phyloP scores from a whole-genome alignment of 108 stramenopile species.

The Mayamaea pseudoterrestris region DNA sequence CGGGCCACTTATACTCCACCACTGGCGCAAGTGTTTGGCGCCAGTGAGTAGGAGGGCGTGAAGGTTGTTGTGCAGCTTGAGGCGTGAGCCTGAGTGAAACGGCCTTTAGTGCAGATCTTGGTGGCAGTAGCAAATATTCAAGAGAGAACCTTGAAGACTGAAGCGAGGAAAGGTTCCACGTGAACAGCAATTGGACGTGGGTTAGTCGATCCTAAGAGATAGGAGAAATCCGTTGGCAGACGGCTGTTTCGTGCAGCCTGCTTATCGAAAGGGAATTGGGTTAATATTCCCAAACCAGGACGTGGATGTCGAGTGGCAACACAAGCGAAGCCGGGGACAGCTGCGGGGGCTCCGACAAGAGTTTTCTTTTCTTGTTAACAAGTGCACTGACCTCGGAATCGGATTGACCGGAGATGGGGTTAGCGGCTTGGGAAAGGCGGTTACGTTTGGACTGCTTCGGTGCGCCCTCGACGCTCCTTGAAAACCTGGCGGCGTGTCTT shows the following conservation, averaged over 20 bases:
- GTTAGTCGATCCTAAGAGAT: constrained; percentile 88
- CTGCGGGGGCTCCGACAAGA: constrained; percentile 79
- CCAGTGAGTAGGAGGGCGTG: constrained; percentile 84
- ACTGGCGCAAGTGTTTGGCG: constrained; percentile 44
- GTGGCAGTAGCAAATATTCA: constrained; percentile 96
- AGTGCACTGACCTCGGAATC: constrained; percentile 82
- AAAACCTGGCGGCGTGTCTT: constrained; percentile 81
- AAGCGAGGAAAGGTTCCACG: constrained; percentile 85
- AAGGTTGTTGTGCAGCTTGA: constrained; percentile 72
- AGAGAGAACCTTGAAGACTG: constrained; percentile 90
- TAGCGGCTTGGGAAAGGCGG: constrained; percentile 74
- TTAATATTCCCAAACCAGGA: constrained; percentile 92
- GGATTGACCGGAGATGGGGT: constrained; percentile 84
- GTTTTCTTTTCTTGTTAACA: constrained; percentile 92
- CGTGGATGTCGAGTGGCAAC: constrained; percentile 88
- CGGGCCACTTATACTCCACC: constrained; percentile 83
- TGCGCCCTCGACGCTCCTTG: constrained; percentile 79
- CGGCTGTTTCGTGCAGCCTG: constrained; percentile 63
- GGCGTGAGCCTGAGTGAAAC: constrained; percentile 89
- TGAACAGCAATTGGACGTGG: constrained; percentile 87
- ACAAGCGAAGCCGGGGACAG: constrained; percentile 82
- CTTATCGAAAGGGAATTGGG: constrained; percentile 87
- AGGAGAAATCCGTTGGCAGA: constrained; percentile 83
- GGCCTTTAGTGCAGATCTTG: constrained; percentile 93
- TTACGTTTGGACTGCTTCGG: constrained; percentile 71